Evolutionary conservation across 2,329 filamentous ascomycete species (phyloP).

Genomic region (Metarhizium guizhouense): DNA sequence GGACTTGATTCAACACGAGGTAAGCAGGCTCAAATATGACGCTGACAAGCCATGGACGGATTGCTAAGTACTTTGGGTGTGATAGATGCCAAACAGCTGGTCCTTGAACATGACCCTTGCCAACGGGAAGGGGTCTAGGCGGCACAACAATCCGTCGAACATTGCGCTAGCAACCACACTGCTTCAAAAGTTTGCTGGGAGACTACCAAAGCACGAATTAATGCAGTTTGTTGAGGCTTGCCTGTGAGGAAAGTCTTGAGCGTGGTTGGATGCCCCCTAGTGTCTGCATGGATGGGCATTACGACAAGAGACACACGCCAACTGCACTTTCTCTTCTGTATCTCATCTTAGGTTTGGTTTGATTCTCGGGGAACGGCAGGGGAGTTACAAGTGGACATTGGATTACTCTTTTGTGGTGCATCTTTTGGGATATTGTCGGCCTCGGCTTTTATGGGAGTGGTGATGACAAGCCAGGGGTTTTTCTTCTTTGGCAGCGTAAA

Average conservation of each 20-base stretch:
- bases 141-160: constrained; percentile 16
- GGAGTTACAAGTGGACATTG: neutral
- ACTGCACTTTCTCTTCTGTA: neutral
- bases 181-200: constrained; percentile 16
- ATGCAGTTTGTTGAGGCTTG: constrained; percentile 16
- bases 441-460: neutral
- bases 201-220: constrained; percentile 16
- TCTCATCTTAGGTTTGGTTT: neutral
- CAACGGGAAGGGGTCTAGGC: constrained; percentile 6
- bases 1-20: constrained; percentile 14
- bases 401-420: neutral
- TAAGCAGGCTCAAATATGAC: constrained; percentile 5
- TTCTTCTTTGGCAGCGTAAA: neutral
- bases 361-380: neutral
- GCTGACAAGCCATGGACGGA: neutral
- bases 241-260: constrained; percentile 8
- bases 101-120: constrained; percentile 16
- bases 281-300: neutral
- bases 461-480: neutral
- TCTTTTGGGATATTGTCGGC: neutral
- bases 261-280: neutral
- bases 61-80: neutral
- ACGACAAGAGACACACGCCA: neutral
- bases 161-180: constrained; percentile 16
- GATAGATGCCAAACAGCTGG: constrained; percentile 18